Conservation (phyloP, 2,329 filamentous ascomycete genomes). For the Fusarium sp. region DNA sequence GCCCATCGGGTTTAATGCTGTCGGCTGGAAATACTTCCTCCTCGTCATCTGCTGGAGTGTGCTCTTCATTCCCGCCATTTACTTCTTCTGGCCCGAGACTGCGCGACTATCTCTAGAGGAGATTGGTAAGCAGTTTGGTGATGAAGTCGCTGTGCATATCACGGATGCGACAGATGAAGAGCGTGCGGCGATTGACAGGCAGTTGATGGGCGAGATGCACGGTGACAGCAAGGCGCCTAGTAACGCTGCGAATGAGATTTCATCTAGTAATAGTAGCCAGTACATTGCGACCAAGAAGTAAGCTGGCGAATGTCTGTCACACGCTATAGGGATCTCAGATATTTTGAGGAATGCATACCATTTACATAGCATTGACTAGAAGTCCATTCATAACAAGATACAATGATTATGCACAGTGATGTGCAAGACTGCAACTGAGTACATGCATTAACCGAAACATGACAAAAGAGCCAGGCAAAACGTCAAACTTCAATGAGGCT, state of each 20-base stretch:
- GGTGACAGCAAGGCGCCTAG: neutral
- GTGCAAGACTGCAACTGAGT: rapidly evolving
- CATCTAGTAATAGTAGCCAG: constrained; percentile 15
- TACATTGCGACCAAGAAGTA: neutral
- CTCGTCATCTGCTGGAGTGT: constrained; percentile 55
- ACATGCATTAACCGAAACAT: rapidly evolving
- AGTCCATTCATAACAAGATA: rapidly evolving
- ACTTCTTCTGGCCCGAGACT: constrained; percentile 45
- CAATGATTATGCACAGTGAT: rapidly evolving
- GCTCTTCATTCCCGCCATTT: constrained; percentile 43
- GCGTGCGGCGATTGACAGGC: constrained; percentile 12
- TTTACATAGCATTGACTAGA: neutral
- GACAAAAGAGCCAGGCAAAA: neutral
- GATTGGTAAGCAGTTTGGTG: constrained; percentile 51
- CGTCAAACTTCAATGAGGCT: rapidly evolving
- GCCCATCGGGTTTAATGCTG: constrained; percentile 47
- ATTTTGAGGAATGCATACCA: rapidly evolving
- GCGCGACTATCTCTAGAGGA: constrained; percentile 51
- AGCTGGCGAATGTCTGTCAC: too few relatives aligned
- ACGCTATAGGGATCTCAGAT: neutral
- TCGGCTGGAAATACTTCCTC: constrained; percentile 60
- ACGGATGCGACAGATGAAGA: constrained; percentile 51
- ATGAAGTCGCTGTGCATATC: constrained; percentile 57
- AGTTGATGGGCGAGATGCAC: neutral
- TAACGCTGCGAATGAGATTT: neutral